Conservation (phyloP, 108 stramenopile genomes). For the Skeletonema costatum region DNA sequence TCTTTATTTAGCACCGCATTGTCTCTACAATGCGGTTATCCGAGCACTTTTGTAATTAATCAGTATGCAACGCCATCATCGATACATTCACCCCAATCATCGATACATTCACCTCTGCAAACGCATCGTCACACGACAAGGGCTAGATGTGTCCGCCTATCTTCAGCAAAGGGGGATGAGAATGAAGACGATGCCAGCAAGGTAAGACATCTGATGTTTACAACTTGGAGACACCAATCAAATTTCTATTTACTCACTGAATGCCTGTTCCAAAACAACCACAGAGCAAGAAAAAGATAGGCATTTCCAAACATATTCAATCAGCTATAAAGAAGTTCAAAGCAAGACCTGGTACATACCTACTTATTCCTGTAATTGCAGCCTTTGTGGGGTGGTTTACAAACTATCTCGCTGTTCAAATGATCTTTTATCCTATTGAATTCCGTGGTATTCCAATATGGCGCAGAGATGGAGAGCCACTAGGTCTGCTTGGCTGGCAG, state of each 20-base stretch:
- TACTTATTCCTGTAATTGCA: constrained; percentile 87
- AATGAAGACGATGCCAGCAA: background rate
- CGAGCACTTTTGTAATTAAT: background rate
- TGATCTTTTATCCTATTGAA: constrained; percentile 89
- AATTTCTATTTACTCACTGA: background rate
- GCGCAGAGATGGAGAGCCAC: constrained; percentile 61
- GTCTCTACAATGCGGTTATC: background rate
- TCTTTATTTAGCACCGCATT: background rate
- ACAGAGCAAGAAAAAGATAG: background rate
- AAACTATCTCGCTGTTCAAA: constrained; percentile 90
- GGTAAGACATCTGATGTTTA: background rate
- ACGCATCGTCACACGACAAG: background rate
- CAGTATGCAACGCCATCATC: background rate
- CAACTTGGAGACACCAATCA: no score
- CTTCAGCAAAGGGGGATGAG: background rate
- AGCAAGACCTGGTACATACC: constrained; percentile 68
- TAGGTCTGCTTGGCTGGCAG: constrained; percentile 87
- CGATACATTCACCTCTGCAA: background rate
- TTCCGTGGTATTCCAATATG: constrained; percentile 80
- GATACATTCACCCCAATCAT: background rate
- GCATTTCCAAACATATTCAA: constrained; percentile 17
- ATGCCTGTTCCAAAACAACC: background rate
- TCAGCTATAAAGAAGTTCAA: constrained; percentile 62
- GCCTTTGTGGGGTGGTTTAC: constrained; percentile 95
- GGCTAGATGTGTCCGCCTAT: background rate